These are phyloP conservation scores for Trichoderma sp. DNA, from an alignment of 2,329 filamentous ascomycete species.

Conservation along the genomic window DNA sequence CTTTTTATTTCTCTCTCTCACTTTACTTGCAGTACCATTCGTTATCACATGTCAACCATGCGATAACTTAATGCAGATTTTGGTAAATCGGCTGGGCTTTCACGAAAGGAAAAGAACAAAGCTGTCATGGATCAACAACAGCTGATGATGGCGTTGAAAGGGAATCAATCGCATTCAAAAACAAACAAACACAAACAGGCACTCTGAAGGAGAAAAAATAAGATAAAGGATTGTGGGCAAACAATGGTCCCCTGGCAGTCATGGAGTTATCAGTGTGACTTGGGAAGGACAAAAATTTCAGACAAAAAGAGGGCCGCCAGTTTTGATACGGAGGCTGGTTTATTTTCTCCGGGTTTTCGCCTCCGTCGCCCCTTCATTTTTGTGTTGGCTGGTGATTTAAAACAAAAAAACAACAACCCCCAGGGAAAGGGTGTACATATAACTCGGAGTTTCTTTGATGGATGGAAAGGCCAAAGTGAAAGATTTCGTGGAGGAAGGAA, in stretches of 20 bases:
- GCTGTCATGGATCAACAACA: conserved; percentile 26
- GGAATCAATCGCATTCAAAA: neutral
- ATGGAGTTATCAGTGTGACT: neutral
- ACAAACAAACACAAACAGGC: neutral
- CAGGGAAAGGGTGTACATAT: neutral
- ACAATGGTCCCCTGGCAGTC: neutral
- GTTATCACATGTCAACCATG: conserved; percentile 15
- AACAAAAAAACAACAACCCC: neutral
- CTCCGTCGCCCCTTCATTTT: neutral
- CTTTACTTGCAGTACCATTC: neutral
- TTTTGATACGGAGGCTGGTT: neutral
- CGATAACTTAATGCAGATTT: neutral
- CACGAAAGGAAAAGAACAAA: neutral
- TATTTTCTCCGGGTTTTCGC: neutral
- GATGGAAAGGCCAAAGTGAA: neutral
- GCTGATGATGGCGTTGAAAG: conserved; percentile 11
- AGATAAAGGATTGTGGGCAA: neutral
- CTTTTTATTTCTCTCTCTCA: neutral
- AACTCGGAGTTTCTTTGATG: neutral
- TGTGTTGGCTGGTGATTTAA: neutral
- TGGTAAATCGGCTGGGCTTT: neutral
- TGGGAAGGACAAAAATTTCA: neutral
- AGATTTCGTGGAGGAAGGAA: neutral
- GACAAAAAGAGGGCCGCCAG: neutral
- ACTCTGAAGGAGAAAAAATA: neutral